Evolutionary conservation across 2,329 filamentous ascomycete genomes (phyloP).

Genomic region (Pseudogymnoascus sp.): DNA sequence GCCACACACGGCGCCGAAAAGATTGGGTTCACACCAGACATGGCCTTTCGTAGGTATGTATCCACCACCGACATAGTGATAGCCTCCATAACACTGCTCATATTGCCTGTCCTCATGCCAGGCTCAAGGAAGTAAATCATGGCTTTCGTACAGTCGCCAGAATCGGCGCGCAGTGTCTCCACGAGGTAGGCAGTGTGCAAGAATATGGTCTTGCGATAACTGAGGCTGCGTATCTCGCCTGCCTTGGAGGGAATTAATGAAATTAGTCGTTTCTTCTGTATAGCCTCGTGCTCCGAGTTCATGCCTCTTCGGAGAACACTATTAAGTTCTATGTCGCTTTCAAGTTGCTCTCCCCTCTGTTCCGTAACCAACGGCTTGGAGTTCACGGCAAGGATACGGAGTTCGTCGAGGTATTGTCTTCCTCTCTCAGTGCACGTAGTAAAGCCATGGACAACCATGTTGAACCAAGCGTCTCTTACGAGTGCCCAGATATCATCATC

Average conservation of each 20-base stretch:
- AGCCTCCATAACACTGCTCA: constrained; percentile 58
- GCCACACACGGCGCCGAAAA: constrained; percentile 94
- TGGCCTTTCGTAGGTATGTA: constrained; percentile 69
- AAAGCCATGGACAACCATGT: constrained; percentile 91
- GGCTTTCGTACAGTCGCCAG: constrained; percentile 84
- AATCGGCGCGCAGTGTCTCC: constrained; percentile 77
- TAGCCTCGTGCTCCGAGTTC: constrained; percentile 66
- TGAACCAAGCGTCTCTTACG: constrained; percentile 94
- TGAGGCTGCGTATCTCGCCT: constrained; percentile 71
- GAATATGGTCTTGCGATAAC: constrained; percentile 87
- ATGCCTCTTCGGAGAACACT: constrained; percentile 84
- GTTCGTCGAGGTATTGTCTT: constrained; percentile 65
- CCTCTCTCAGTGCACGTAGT: constrained; percentile 66
- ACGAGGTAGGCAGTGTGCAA: constrained; percentile 84
- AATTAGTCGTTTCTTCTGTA: constrained; percentile 73
- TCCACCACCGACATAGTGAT: constrained; percentile 64
- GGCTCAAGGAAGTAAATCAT: constrained; percentile 93
- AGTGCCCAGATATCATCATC: constrained; percentile 62
- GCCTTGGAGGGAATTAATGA: constrained; percentile 70
- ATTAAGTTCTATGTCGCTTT: constrained; percentile 95
- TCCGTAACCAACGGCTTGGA: constrained; percentile 83
- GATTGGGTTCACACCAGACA: constrained; percentile 61
- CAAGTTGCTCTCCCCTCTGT: constrained; percentile 79
- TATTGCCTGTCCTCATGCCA: constrained; percentile 61
- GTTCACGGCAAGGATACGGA: constrained; percentile 78